phyloP scores from a whole-genome alignment of 495 filamentous ascomycete genomes.

The Saxispiralis lemnorum region DNA sequence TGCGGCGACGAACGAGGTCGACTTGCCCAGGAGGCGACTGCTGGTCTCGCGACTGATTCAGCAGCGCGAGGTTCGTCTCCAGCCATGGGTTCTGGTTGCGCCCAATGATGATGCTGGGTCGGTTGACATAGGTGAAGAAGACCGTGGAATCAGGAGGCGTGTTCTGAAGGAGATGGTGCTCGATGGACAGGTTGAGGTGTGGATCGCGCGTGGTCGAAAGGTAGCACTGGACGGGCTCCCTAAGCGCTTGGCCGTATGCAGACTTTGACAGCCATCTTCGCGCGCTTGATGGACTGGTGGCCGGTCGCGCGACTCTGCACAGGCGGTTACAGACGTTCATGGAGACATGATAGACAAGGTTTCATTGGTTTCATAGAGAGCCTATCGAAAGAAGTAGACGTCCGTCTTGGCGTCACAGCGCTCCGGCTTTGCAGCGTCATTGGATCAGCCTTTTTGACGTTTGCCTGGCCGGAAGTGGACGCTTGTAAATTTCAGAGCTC shows the following conservation, averaged over 20 bases:
- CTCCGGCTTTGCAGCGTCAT: no score
- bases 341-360: slow-evolving; percentile 1
- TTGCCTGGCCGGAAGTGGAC: no score
- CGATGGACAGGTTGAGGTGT: slow-evolving; percentile 88
- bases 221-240: slow-evolving; percentile 44
- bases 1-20: slow-evolving; percentile 60
- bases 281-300: background rate
- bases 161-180: slow-evolving; percentile 69
- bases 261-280: slow-evolving; percentile 10
- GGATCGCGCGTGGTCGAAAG: slow-evolving; percentile 56
- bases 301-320: slow-evolving; percentile 5
- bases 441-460: no score
- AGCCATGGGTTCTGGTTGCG: slow-evolving; percentile 97
- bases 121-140: slow-evolving; percentile 76
- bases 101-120: slow-evolving; percentile 72
- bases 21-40: slow-evolving; percentile 26
- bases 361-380: slow-evolving; percentile 9
- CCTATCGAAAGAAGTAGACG: background rate
- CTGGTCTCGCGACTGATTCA: slow-evolving; percentile 20
- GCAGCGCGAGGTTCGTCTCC: slow-evolving; percentile 55
- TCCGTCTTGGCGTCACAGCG: no score
- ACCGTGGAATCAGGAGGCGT: slow-evolving; percentile 51
- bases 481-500: no score
- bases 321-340: slow-evolving; percentile 12
- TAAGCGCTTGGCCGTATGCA: slow-evolving; percentile 3